Evolutionary conservation across 2,329 filamentous ascomycete genomes (phyloP), one percentile per base, ranked within the genome.

Genomic region (Epichloe sp.): DNA sequence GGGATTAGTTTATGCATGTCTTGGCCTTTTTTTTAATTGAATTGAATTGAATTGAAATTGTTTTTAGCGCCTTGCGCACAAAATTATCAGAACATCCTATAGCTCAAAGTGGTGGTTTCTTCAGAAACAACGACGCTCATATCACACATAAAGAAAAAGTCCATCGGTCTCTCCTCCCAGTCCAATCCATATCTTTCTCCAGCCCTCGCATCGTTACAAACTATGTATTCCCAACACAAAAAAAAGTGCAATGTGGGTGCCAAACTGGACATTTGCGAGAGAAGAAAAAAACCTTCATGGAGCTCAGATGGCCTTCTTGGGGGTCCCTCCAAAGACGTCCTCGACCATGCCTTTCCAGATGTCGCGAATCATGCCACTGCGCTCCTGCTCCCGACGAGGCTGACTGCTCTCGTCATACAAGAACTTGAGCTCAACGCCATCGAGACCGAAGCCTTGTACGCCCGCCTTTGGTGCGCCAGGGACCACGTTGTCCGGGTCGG

Each of bases 291-390:
- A 26, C 3, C 26, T 31, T 11, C 26, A 31, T 19, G 21, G 49
- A 36, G 8, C 11, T 55, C 40, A 57, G 14, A 53, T 17, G 35
- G 50, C 45, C 49, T 59, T 60, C 48, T 57, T 58, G 52, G 49
- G 8, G 8, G 52, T 48, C 48, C 54, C 52, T 2, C 65, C 59
- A 17, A 69, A 52, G 17, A 71, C 55, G 54, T 79, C 75, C 21
- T 80, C 75, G n/a, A 76, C 63, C 51, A 83, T 64, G 12, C 78
- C 76, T 59, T 70, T 74, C 74, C 76, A 80, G 47, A 83, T 56
- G 59, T 78, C 74, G 48, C 62, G 69, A 31, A 83, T 62, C 69
- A 80, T 76, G 51, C 72, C 70, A 19, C 66, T 58, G 47, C 62
- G 52, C 17, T 64, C 60, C 15, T 65, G 60, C 31, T 65, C 58